Evolutionary conservation across 2,329 filamentous ascomycete genomes (phyloP).

Genomic region (Aureobasidium mangrovei): DNA sequence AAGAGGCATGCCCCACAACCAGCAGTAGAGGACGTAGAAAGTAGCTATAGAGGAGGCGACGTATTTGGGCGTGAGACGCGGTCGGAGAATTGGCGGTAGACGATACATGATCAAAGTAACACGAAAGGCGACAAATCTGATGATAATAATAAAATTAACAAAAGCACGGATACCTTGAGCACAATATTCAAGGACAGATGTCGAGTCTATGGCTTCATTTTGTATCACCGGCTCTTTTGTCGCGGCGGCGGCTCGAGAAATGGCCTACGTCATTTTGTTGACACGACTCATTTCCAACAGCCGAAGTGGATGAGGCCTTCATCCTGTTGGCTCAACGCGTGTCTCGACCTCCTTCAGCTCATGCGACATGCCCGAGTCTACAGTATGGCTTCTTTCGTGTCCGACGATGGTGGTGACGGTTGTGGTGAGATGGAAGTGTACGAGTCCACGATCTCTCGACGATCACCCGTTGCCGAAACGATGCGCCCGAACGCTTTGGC

Average conservation of each 20-base stretch:
- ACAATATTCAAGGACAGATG: not conserved
- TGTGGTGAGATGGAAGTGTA: not conserved
- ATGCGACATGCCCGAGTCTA: too few relatives aligned
- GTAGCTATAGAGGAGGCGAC: slow-evolving; percentile 15
- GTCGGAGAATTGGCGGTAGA: slow-evolving; percentile 15
- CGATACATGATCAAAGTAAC: slow-evolving; percentile 1
- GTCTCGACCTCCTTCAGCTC: not conserved
- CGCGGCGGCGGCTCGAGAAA: not conserved
- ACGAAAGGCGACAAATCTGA: not conserved
- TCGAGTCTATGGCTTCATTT: not conserved
- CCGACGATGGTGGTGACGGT: too few relatives aligned
- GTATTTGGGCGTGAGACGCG: slow-evolving; percentile 19
- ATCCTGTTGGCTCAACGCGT: not conserved
- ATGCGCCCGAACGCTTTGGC: not conserved
- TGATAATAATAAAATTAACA: not conserved
- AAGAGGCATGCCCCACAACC: slow-evolving; percentile 34
- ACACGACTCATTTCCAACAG: not conserved
- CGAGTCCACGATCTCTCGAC: not conserved
- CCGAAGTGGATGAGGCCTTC: not conserved
- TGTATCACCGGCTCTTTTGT: not conserved
- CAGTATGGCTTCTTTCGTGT: too few relatives aligned
- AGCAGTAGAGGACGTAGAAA: slow-evolving; percentile 28
- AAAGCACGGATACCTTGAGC: slow-evolving; percentile 6
- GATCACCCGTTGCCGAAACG: not conserved
- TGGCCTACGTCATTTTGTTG: not conserved